Evolutionary conservation across 2,329 filamentous ascomycete species (phyloP), one percentile per base, ranked within the genome.

Genomic region (Aspergillus puulaauensis): DNA sequence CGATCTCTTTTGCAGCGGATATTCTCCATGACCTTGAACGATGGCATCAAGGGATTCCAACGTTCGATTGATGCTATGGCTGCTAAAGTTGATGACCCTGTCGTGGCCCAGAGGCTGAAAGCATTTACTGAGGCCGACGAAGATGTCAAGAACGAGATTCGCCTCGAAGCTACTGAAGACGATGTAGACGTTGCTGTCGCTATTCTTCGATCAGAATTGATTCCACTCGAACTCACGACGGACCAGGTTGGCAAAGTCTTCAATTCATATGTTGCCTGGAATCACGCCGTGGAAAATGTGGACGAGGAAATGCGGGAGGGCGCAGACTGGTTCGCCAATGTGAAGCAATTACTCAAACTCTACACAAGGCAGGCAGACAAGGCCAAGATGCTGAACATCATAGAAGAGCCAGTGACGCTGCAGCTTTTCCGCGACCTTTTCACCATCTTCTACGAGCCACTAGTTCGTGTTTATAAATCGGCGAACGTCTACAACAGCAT

Each of bases 401-500:
- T 99, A 52, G 93, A 98, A 76, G 93, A 99, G 78, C 91, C 95
- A 0, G 93, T 93, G n/a, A 98, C 95, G 0, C 82, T 99, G n/a
- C 90, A 96, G 71, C 83, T 99, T 27, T 95, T 99, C 83, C 87
- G 92, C 48, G 95, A 99, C 69, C 83, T 99, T 23, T 98, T 99
- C 74, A 96, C 92, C 35, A 98, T 99, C 71, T 99, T 99, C 79
- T 99, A 99, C 76, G 95, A 99, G 72, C 95, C 95, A 0, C 86
- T 99, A 21, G 91, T 99, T 15, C 86, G 95, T 48, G 95, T 99
- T 0, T 99, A 99, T 82, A 99, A 98, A 77, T 96, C 93, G 19
- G 95, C 95, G 63, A 99, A 98, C 67, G 93, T 99, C 24, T 98
- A 98, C 81, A 95, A 87, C 79, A 96, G 90, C 70, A 93, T 99